A percentile compares a stretch with the other conserved stretches of the same genome.
Evolutionary conservation across 2,329 filamentous ascomycete species (phyloP).

Genomic region (Phyllosticta paracitricarpa): DNA sequence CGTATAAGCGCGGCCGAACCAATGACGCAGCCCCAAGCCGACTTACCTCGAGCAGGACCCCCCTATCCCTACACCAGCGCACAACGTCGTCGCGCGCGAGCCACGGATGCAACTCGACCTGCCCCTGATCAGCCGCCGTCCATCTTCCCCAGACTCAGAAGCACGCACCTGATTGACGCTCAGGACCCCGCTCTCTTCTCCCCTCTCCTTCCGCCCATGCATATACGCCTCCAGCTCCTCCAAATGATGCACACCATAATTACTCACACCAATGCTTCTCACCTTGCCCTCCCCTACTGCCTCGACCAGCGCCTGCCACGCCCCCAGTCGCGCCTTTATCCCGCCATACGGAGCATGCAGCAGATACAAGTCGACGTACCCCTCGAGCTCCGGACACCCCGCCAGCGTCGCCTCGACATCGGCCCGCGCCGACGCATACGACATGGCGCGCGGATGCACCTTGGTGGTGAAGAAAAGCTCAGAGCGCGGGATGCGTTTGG

Average conservation of each 20-base stretch:
- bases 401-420: constrained; percentile 29
- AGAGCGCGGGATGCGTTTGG: constrained; percentile 17
- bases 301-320: constrained; percentile 46
- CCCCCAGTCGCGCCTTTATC: constrained; percentile 38
- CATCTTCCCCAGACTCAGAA: neutral
- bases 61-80: constrained; percentile 57
- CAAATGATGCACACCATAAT: constrained; percentile 46
- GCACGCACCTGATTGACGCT: constrained; percentile 63
- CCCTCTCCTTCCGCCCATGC: constrained; percentile 53
- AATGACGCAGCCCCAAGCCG: neutral
- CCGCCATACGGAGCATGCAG: constrained; percentile 46
- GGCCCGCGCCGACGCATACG: constrained; percentile 36
- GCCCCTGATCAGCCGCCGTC: neutral
- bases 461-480: constrained; percentile 29
- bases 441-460: constrained; percentile 47
- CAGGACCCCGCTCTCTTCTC: constrained; percentile 55
- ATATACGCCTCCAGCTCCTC: constrained; percentile 45
- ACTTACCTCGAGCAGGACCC: constrained; percentile 32
- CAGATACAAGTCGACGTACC: constrained; percentile 35
- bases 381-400: constrained; percentile 13
- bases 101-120: constrained; percentile 76
- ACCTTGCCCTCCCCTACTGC: constrained; percentile 43
- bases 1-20: neutral
- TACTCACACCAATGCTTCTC: constrained; percentile 43
- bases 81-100: constrained; percentile 68